A percentile compares a stretch with the other conserved stretches of the same genome.
Evolutionary conservation across 306 rosid genomes (phyloP).

Genomic region (Begonia masoniana): DNA sequence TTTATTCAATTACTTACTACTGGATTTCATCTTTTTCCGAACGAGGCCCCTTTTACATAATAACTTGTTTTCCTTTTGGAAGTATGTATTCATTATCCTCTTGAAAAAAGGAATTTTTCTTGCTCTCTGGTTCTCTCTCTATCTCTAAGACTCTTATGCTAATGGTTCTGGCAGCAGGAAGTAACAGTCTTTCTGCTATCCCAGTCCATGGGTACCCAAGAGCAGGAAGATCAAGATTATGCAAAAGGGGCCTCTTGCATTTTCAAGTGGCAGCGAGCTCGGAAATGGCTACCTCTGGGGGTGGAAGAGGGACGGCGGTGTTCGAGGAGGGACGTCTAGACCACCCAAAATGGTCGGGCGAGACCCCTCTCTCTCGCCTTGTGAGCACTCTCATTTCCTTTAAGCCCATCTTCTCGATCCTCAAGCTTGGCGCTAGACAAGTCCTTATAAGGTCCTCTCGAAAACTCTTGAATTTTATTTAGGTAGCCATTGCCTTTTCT

Average conservation of each 20-base stretch:
- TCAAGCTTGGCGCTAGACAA: slow-evolving; percentile 49
- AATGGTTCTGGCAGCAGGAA: slow-evolving; percentile 32
- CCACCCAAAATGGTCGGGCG: slow-evolving; percentile 41
- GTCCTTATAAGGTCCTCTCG: slow-evolving; percentile 38
- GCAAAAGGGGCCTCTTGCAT: slow-evolving; percentile 5
- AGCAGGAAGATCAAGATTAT: neutral
- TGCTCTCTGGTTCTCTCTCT: too few relatives aligned
- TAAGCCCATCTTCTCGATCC: slow-evolving; percentile 51
- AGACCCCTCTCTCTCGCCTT: slow-evolving; percentile 43
- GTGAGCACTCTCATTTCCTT: slow-evolving; percentile 40
- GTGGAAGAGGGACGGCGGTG: neutral
- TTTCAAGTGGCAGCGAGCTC: slow-evolving; percentile 20
- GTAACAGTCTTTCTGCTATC: slow-evolving; percentile 18
- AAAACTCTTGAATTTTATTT: neutral
- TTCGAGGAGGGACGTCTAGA: slow-evolving; percentile 34
- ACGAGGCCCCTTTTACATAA: too few relatives aligned
- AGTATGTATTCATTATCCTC: too few relatives aligned
- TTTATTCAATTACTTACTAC: too few relatives aligned
- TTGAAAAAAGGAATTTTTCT: too few relatives aligned
- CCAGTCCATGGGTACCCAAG: slow-evolving; percentile 10
- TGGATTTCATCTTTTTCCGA: too few relatives aligned
- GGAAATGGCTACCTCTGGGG: slow-evolving; percentile 3
- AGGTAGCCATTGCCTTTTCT: neutral
- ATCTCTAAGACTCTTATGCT: neutral
- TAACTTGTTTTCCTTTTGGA: too few relatives aligned